Evolutionary conservation across 208 protist genomes (phyloP).

Genomic region (Tritrichomonas foetus): DNA sequence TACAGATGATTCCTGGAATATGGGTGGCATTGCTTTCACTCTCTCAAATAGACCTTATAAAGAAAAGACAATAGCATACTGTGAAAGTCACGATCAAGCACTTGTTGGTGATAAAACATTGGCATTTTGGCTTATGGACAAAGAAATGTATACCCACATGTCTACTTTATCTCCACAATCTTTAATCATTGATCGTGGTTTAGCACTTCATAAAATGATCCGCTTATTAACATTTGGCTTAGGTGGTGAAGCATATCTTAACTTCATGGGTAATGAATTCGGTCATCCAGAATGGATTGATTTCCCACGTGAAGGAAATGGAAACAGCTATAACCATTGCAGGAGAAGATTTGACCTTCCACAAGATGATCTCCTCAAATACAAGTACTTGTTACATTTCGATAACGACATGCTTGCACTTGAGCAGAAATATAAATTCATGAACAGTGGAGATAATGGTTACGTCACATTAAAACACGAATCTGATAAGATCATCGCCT

Average conservation of each 20-base stretch:
- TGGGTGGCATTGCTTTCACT: constrained; percentile 63
- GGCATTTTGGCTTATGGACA: constrained; percentile 81
- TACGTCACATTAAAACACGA: background rate
- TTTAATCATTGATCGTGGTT: constrained; percentile 64
- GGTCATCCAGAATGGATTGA: constrained; percentile 87
- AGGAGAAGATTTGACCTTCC: constrained; percentile 70
- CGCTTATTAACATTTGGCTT: constrained; percentile 66
- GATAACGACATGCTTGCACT: constrained; percentile 64
- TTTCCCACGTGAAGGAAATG: constrained; percentile 76
- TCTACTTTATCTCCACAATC: constrained; percentile 4
- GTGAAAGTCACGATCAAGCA: constrained; percentile 78
- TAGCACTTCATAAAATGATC: constrained; percentile 68
- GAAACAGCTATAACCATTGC: constrained; percentile 64
- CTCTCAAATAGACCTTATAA: constrained; percentile 68
- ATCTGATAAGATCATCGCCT: constrained; percentile 8
- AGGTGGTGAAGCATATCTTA: constrained; percentile 67
- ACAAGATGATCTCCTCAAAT: constrained; percentile 64
- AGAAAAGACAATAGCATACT: constrained; percentile 72
- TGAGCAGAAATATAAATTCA: constrained; percentile 46
- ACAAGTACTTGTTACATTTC: constrained; percentile 65
- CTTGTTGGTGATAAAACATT: constrained; percentile 83
- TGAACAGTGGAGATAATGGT: background rate
- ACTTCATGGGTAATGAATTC: constrained; percentile 80
- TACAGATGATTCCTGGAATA: constrained; percentile 66
- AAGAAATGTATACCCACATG: constrained; percentile 61